Evolutionary conservation across 2,329 filamentous ascomycete species (phyloP).

Genomic region (Pseudogymnoascus verrucosus): DNA sequence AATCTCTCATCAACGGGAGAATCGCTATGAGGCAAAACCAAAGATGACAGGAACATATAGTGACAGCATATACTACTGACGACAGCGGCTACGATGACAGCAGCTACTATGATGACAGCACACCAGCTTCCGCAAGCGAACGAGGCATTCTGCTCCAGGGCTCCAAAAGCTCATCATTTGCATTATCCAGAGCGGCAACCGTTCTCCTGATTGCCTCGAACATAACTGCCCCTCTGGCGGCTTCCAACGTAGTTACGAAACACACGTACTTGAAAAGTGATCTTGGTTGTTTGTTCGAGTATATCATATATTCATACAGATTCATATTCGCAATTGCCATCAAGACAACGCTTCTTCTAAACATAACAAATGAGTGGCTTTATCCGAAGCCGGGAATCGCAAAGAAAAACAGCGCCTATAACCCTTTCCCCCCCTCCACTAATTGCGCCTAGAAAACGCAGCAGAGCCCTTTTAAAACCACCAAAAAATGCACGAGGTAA

Average conservation of each 20-base stretch:
- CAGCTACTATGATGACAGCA: not conserved
- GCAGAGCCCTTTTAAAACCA: not conserved
- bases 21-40: not conserved
- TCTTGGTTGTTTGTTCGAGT: not conserved
- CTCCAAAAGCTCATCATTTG: not conserved
- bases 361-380: not conserved
- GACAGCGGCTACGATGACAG: not conserved
- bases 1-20: too few species aligned
- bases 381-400: not conserved
- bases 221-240: too few species aligned
- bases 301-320: slow-evolving; percentile 4
- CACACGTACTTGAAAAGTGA: not conserved
- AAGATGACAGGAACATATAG: not conserved
- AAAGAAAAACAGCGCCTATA: not conserved
- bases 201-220: too few species aligned
- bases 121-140: not conserved
- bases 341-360: not conserved
- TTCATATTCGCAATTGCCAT: not conserved
- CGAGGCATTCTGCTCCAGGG: not conserved
- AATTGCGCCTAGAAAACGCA: not conserved
- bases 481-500: not conserved
- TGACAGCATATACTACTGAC: not conserved
- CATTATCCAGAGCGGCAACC: not conserved
- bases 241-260: not conserved
- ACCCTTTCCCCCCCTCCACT: not conserved